Percentiles rank a stretch among this genome's conserved stretches.
phyloP scores from a whole-genome alignment of 139 green algal genomes.

The Ettlia oleoabundans region DNA sequence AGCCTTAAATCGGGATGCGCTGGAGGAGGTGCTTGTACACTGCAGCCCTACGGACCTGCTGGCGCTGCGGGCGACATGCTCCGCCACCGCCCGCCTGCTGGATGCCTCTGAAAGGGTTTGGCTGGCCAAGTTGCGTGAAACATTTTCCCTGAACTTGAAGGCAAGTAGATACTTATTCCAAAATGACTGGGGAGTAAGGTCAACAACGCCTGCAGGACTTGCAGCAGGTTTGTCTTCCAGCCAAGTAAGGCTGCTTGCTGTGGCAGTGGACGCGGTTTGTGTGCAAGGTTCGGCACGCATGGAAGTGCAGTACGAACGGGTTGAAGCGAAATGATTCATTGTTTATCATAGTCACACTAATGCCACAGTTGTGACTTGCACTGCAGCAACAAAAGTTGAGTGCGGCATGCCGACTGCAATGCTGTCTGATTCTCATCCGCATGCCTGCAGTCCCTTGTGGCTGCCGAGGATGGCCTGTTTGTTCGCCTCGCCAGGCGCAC shows the following conservation, averaged over 20 bases:
- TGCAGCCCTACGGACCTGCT: constrained; percentile 15
- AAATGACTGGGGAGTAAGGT: too few species aligned
- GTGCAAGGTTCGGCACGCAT: too few species aligned
- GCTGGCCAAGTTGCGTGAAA: constrained; percentile 29
- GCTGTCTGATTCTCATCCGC: too few species aligned
- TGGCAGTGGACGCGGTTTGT: too few species aligned
- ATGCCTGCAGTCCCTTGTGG: not conserved
- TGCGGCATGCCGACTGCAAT: not conserved
- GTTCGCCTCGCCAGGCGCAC: constrained; percentile 7
- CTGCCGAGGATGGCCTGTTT: constrained; percentile 15
- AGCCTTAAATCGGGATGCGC: constrained; percentile 6
- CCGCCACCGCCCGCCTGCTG: not conserved
- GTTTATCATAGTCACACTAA: too few species aligned
- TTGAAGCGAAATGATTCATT: too few species aligned
- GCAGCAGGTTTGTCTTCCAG: too few species aligned
- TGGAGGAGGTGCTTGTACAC: constrained; percentile 31
- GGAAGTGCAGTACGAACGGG: too few species aligned
- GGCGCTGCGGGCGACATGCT: constrained; percentile 22
- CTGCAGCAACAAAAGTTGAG: too few species aligned
- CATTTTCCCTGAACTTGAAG: constrained; percentile 23
- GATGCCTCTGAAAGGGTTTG: constrained; percentile 16
- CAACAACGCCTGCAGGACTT: too few species aligned
- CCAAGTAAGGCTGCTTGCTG: too few species aligned
- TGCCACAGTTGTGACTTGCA: too few species aligned
- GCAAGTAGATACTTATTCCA: not conserved